Evolutionary conservation across 768 basidiomycete genomes (phyloP).

Genomic region (Nidula microcarpa): DNA sequence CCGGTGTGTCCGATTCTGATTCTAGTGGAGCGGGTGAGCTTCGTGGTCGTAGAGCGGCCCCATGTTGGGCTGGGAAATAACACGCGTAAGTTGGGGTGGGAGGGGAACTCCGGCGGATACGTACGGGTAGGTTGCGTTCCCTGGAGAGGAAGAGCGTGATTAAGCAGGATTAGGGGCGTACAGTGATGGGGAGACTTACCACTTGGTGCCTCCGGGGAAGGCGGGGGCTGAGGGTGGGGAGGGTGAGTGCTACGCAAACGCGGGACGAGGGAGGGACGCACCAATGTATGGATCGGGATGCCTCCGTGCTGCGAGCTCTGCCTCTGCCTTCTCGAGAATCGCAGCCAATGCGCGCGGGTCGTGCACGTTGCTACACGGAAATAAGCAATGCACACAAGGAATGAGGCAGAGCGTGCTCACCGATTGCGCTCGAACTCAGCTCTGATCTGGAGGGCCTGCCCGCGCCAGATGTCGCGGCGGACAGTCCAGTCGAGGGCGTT

Average conservation of each 20-base stretch:
- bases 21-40: slow-evolving; percentile 33
- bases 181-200: slow-evolving; percentile 48
- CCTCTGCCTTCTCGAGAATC: slow-evolving; percentile 82
- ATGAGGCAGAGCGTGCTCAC: slow-evolving; percentile 35
- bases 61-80: slow-evolving; percentile 47
- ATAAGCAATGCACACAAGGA: neutral
- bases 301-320: slow-evolving; percentile 53
- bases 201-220: slow-evolving; percentile 93
- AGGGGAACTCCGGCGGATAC: slow-evolving; percentile 20
- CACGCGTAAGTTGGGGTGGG: slow-evolving; percentile 8
- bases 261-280: slow-evolving; percentile 39
- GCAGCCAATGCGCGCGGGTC: slow-evolving; percentile 79
- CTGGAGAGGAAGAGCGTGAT: slow-evolving; percentile 25
- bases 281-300: slow-evolving; percentile 95
- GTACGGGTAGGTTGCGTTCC: slow-evolving; percentile 82
- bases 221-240: slow-evolving; percentile 52
- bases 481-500: slow-evolving; percentile 91
- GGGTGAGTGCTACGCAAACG: neutral
- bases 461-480: slow-evolving; percentile 82
- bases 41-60: slow-evolving; percentile 67
- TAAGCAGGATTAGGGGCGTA: slow-evolving; percentile 7
- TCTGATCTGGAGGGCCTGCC: slow-evolving; percentile 79
- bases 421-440: slow-evolving; percentile 93
- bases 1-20: neutral
- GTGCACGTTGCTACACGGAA: slow-evolving; percentile 59